Evolutionary conservation across 176 grass and related monocot species (phyloP).

Genomic region (Puccinellia tenuiflora): DNA sequence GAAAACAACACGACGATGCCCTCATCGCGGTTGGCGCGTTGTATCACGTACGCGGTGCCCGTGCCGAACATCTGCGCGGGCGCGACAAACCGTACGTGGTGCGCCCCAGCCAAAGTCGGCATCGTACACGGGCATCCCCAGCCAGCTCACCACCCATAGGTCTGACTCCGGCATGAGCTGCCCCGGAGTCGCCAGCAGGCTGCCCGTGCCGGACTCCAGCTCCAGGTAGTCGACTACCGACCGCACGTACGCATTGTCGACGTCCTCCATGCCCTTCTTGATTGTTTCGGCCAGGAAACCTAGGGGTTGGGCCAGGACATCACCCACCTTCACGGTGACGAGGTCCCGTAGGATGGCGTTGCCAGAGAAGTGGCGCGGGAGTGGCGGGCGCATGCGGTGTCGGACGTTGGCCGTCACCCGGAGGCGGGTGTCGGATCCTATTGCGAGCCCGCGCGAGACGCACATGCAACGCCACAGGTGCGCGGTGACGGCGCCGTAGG

Average conservation of each 20-base stretch:
- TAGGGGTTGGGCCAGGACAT: neutral
- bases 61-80: neutral
- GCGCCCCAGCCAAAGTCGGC: neutral
- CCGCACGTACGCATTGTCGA: neutral
- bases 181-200: neutral
- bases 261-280: neutral
- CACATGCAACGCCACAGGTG: neutral
- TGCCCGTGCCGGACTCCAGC: neutral
- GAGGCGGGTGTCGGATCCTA: neutral
- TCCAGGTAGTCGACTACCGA: neutral
- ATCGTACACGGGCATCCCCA: neutral
- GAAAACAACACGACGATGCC: neutral
- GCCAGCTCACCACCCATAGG: neutral
- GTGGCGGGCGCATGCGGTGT: neutral
- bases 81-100: neutral
- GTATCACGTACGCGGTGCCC: neutral
- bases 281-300: neutral
- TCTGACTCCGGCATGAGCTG: neutral
- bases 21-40: neutral
- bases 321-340: neutral
- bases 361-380: neutral
- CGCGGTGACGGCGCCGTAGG: neutral
- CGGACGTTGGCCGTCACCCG: neutral
- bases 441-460: neutral
- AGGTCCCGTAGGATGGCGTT: too few species aligned